phyloP scores from a whole-genome alignment of 2,329 filamentous ascomycete species.

The Scedosporium minutisporum region DNA sequence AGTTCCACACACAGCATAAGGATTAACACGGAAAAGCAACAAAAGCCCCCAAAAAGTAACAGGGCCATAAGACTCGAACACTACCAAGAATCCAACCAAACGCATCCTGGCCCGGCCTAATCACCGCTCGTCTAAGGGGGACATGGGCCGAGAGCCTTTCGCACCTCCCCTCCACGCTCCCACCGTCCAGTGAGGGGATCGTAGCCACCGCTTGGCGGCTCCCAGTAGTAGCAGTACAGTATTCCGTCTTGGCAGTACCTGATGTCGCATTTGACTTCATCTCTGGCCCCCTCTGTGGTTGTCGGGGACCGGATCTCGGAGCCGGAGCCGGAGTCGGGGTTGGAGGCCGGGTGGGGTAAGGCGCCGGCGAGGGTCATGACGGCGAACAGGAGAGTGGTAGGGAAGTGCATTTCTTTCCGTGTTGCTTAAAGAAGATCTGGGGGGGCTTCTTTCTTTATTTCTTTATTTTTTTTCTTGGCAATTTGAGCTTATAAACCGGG shows the following conservation, averaged over 20 bases:
- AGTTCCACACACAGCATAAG: no score
- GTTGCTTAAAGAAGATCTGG: background rate
- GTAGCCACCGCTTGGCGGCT: constrained; percentile 23
- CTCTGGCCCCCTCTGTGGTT: background rate
- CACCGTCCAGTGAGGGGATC: constrained; percentile 14
- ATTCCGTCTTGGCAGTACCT: constrained; percentile 23
- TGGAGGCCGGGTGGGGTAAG: background rate
- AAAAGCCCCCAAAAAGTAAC: no score
- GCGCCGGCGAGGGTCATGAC: background rate
- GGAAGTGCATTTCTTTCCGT: background rate
- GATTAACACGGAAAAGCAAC: no score
- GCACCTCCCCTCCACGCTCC: background rate
- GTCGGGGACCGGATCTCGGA: background rate
- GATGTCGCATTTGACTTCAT: constrained; percentile 20
- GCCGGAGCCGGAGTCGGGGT: background rate
- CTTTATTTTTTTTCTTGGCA: no score
- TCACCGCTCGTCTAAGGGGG: background rate
- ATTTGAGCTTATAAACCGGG: no score
- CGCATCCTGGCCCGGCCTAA: no score
- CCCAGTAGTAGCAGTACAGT: constrained; percentile 30
- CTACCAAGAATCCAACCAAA: no score
- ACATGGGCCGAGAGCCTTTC: background rate
- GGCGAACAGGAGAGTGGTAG: background rate
- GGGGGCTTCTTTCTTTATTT: background rate
- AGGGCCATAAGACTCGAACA: no score